Evolutionary conservation across 129 eudicot genomes (phyloP).

Genomic region (Chrysanthemum makinoi): DNA sequence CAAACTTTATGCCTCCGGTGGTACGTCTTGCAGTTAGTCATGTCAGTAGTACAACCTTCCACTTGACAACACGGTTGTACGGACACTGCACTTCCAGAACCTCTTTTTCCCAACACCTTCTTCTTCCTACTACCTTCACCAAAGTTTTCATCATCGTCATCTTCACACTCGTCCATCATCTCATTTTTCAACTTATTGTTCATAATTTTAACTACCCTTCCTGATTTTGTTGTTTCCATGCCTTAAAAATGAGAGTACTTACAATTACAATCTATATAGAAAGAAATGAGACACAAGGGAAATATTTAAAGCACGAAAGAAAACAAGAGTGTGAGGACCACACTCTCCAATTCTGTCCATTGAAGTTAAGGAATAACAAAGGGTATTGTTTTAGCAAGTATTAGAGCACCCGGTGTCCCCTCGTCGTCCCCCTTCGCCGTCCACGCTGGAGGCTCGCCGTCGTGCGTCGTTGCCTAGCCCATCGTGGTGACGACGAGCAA

Average conservation of each 20-base stretch:
- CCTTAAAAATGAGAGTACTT: slow-evolving; percentile 19
- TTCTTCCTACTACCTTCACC: slow-evolving; percentile 52
- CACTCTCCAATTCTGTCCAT: slow-evolving; percentile 12
- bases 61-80: slow-evolving; percentile 68
- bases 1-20: slow-evolving; percentile 94
- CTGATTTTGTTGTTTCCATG: slow-evolving; percentile 58
- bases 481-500: too few species aligned
- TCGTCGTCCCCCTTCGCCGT: too few species aligned
- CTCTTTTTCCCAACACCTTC: slow-evolving; percentile 42
- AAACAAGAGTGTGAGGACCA: slow-evolving; percentile 62
- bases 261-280: slow-evolving; percentile 24
- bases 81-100: slow-evolving; percentile 50
- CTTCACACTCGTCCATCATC: slow-evolving; percentile 37
- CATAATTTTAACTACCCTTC: slow-evolving; percentile 42
- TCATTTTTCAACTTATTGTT: slow-evolving; percentile 39
- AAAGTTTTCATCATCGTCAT: slow-evolving; percentile 46
- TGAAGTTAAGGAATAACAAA: slow-evolving; percentile 33
- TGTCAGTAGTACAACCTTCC: slow-evolving; percentile 59
- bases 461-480: too few species aligned
- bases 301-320: slow-evolving; percentile 29
- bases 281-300: slow-evolving; percentile 17
- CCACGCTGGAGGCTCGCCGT: too few species aligned
- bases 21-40: slow-evolving; percentile 66
- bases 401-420: too few species aligned
- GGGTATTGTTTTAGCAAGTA: slow-evolving; percentile 30